Evolutionary conservation across 164 flowering plant species (phyloP).

Genomic region (Macadamia integrifolia): DNA sequence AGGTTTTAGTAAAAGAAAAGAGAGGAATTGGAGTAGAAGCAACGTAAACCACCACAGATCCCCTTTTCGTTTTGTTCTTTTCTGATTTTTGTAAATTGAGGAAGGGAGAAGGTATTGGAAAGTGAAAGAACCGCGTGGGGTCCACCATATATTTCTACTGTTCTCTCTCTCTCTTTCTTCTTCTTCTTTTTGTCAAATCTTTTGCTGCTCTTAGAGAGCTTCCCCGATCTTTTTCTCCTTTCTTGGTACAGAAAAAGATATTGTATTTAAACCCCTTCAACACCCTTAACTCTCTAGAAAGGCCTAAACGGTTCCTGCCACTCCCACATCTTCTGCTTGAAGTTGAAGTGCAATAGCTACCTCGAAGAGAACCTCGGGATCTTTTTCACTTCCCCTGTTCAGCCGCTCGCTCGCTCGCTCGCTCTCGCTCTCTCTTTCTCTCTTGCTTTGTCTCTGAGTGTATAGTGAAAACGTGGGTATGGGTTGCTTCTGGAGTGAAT

Average conservation of each 20-base stretch:
- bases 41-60: slow-evolving; percentile 1
- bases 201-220: not conserved
- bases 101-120: not conserved
- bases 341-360: no score
- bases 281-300: not conserved
- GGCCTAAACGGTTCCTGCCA: no score
- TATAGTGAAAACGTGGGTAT: not conserved
- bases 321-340: not conserved
- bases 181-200: not conserved
- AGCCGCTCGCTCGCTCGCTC: not conserved
- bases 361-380: not conserved
- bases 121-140: slow-evolving; percentile 2
- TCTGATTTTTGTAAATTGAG: not conserved
- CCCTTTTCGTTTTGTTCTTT: no score
- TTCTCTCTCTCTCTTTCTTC: not conserved
- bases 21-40: slow-evolving; percentile 6
- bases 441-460: not conserved
- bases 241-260: no score
- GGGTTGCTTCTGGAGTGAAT: slow-evolving; percentile 2
- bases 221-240: not conserved
- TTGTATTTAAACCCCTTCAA: not conserved
- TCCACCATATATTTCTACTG: not conserved
- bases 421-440: not conserved
- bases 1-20: no score
- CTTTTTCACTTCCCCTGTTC: not conserved